Evolutionary conservation across 106 monocot species (phyloP).

Genomic region (Phalaenopsis aphrodite): DNA sequence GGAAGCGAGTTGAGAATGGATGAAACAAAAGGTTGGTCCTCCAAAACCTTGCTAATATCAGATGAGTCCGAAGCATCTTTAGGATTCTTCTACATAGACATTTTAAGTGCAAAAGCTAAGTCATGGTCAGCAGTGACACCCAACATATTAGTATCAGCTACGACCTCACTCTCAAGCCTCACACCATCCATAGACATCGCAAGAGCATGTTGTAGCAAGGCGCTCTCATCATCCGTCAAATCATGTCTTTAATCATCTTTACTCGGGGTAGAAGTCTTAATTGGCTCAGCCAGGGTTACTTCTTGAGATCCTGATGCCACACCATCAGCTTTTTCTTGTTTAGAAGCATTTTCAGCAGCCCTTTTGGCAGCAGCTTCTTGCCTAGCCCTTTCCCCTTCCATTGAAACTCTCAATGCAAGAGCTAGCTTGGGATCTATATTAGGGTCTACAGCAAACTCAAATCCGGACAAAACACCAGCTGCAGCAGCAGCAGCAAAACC

Average conservation of each 20-base stretch:
- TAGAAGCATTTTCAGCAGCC: conserved; percentile 74
- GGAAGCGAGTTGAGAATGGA: conserved; percentile 90
- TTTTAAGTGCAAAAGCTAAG: conserved; percentile 70
- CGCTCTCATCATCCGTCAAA: conserved; percentile 57
- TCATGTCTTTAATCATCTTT: conserved; percentile 44
- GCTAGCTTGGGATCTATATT: conserved; percentile 96
- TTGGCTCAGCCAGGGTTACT: conserved; percentile 50
- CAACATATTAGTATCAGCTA: conserved; percentile 45
- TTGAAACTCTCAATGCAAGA: conserved; percentile 91
- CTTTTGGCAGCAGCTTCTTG: conserved; percentile 97
- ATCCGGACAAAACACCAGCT: conserved; percentile 69
- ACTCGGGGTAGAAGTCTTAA: conserved; percentile 18
- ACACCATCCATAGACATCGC: conserved; percentile 80
- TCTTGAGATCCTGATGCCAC: conserved; percentile 41
- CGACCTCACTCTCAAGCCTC: conserved; percentile 18
- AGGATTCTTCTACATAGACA: conserved; percentile 58
- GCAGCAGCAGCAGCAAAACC: conserved; percentile 92
- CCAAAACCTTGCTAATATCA: conserved; percentile 78
- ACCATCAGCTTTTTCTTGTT: conserved; percentile 43
- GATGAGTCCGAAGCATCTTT: conserved; percentile 38
- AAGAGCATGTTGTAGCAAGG: conserved; percentile 71
- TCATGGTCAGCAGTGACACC: conserved; percentile 44
- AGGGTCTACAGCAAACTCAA: conserved; percentile 97
- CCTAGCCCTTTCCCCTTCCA: conserved; percentile 97
- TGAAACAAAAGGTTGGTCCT: conserved; percentile 83